Conservation (phyloP, 768 basidiomycete genomes). For the Rhodotorula paludigena region DNA sequence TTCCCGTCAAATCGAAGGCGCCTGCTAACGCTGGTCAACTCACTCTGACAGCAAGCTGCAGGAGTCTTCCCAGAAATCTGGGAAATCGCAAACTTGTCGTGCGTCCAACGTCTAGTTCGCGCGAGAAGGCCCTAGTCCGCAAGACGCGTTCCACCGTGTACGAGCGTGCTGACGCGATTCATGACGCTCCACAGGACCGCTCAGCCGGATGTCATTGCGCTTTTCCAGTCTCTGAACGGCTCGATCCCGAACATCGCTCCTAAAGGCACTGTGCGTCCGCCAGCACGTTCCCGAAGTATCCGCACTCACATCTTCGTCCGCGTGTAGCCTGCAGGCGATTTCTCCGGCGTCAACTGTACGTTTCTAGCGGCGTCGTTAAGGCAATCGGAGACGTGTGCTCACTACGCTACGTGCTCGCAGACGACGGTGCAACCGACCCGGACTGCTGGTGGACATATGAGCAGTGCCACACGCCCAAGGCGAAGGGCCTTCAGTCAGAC, state of each 20-base stretch:
- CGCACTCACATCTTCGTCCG: no score
- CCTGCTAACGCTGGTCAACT: not conserved
- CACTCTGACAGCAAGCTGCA: not conserved
- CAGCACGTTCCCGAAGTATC: not conserved
- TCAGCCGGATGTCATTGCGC: conserved; percentile 8
- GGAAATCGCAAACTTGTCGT: conserved; percentile 28
- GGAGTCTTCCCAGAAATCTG: conserved; percentile 32
- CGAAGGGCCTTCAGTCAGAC: conserved; percentile 44
- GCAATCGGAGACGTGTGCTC: no score
- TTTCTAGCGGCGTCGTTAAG: not conserved
- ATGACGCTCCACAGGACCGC: conserved; percentile 10
- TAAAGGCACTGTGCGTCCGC: conserved; percentile 42
- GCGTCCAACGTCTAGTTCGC: no score
- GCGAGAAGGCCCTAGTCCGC: no score
- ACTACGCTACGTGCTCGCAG: not conserved
- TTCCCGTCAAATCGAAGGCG: not conserved
- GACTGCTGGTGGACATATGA: conserved; percentile 29
- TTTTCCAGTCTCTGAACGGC: conserved; percentile 44
- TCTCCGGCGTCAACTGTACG: conserved; percentile 33
- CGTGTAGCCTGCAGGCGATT: conserved; percentile 43
- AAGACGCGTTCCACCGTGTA: no score
- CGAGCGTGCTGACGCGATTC: not conserved
- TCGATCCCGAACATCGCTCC: conserved; percentile 44
- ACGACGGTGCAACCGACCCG: conserved; percentile 16
- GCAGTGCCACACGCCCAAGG: conserved; percentile 44